Base-by-base conservation (phyloP, 2,329 filamentous ascomycete genomes). In the Trichoderma gracile region DNA sequence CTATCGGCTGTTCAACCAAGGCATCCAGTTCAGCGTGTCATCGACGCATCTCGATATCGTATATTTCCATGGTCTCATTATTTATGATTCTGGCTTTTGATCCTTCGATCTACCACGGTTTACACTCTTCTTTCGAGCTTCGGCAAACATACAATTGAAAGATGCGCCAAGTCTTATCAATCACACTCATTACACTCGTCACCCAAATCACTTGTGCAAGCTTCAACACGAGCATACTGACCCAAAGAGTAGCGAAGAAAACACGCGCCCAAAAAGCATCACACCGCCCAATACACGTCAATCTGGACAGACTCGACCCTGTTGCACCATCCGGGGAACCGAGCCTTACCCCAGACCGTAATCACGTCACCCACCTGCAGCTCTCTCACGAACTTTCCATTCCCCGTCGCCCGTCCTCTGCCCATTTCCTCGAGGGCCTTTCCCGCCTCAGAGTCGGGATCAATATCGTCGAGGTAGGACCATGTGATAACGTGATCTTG, bases 301-400 rank as follows among this genome's bases (percentile, higher is more conserved):
- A 88, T 74, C 71, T 79, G 78, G 2, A 83, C 81, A 14, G 74
- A 77, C 53, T 82, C 72, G 10, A 88, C 72, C 14, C 74, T 59
- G 66, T 88, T 88, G 1, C 61, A 52, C 86, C 86, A 89, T 0
- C 75, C 80, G 0, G 71, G 73, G 63, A 85, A 88, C 65, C 86
- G 79, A 2, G 84, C 80, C 73, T 83, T 86, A 0, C 77, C 85
- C 86, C 86, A 89, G 1, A 89, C 70, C 0, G 85, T 88, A 12
- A 89, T 74, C 19, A 86, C 80, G 68, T 89, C 86, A 1, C 86
- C 86, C n/a, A 86, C 68, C 68, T 79, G 81, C 68, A 89, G 70
- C 52, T 74, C 77, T 17, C 82, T 80, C 40, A 89, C 81, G 71
- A 86, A 88, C 43, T 80, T 74, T 1, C 86, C 86, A 58, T 81